These are phyloP conservation scores for Leishmania guyanensis DNA, from an alignment of 208 protist genomes.

Conservation along the genomic window DNA sequence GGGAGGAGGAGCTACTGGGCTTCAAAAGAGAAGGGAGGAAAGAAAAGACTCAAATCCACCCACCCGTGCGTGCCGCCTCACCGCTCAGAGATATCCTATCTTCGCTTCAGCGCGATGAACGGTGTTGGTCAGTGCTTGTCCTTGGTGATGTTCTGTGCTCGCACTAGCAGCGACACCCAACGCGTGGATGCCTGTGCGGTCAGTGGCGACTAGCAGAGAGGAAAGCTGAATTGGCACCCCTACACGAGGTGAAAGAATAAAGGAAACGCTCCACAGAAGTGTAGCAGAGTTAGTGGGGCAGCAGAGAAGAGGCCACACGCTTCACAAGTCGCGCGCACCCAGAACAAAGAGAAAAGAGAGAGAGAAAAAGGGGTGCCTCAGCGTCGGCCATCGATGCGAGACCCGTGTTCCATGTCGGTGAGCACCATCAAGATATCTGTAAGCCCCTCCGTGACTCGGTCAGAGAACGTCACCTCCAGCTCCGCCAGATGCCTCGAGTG, in stretches of 20 bases:
- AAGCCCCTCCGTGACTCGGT: conserved; percentile 45
- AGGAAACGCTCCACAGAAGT: not conserved
- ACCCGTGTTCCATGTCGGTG: conserved; percentile 41
- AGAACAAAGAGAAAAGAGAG: no score
- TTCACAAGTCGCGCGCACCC: not conserved
- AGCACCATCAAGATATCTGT: conserved; percentile 64
- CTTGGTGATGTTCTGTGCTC: not conserved
- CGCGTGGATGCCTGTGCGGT: not conserved
- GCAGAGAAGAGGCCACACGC: not conserved
- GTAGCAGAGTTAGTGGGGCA: not conserved
- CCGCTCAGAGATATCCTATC: no score
- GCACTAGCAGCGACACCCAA: not conserved
- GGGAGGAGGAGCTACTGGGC: not conserved
- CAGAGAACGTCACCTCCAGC: conserved; percentile 41
- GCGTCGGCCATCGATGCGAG: conserved; percentile 4
- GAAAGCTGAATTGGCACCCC: not conserved
- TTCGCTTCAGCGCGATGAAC: not conserved
- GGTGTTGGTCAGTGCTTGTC: no score
- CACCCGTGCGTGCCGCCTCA: not conserved
- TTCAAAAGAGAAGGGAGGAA: not conserved
- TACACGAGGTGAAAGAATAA: not conserved
- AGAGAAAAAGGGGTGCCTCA: not conserved
- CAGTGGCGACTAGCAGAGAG: conserved; percentile 5
- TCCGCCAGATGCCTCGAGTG: conserved; percentile 37
- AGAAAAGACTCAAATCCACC: not conserved